Conservation (phyloP, 2,329 filamentous ascomycete genomes). For the Monosporascus sp. region DNA sequence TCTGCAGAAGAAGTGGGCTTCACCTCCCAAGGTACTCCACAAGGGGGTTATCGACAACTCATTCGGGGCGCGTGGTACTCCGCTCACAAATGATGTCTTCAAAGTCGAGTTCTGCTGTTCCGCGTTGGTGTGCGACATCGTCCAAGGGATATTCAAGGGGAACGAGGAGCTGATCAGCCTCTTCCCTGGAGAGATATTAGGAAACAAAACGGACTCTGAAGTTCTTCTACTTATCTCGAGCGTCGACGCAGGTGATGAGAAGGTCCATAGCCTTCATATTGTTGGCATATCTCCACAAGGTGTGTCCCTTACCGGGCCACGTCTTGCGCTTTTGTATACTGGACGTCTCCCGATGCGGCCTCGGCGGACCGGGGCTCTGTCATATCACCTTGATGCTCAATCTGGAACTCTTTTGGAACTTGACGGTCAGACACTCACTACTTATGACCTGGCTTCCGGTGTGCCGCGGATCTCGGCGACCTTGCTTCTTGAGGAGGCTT, state of each 20-base stretch:
- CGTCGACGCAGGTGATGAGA: constrained; percentile 20
- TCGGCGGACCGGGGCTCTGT: constrained; percentile 8
- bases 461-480: constrained; percentile 56
- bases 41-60: constrained; percentile 32
- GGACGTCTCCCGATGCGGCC: constrained; percentile 13
- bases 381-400: constrained; percentile 55
- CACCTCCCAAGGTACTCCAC: constrained; percentile 36
- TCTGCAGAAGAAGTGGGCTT: constrained; percentile 42
- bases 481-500: constrained; percentile 45
- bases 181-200: constrained; percentile 42
- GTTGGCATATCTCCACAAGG: constrained; percentile 15
- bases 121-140: constrained; percentile 41
- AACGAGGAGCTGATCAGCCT: constrained; percentile 47
- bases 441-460: constrained; percentile 59
- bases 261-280: constrained; percentile 23
- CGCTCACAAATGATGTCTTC: constrained; percentile 27
- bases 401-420: constrained; percentile 61
- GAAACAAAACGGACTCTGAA: constrained; percentile 42
- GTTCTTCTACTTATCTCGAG: constrained; percentile 49
- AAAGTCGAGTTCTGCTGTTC: constrained; percentile 46
- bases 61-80: neutral
- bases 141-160: constrained; percentile 51
- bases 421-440: constrained; percentile 44
- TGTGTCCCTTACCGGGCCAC: constrained; percentile 1
- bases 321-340: constrained; percentile 27